Base-by-base conservation (phyloP, 1,284 basidiomycete genomes). In the Trichosporon coremiiforme region DNA sequence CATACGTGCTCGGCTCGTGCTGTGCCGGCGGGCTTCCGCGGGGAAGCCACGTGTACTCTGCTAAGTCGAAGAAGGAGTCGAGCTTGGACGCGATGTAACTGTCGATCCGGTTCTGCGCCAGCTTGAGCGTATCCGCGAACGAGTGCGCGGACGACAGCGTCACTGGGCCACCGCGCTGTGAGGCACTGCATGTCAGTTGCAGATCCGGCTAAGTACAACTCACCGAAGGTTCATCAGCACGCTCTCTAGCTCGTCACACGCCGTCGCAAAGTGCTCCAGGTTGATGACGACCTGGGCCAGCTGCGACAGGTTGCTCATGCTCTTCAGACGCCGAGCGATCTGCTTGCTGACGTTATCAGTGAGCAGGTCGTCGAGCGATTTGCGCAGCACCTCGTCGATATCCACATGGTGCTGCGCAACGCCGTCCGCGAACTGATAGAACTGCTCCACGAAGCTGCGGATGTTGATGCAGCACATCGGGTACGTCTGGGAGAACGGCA, bases 401-500 rank as follows among this genome's bases (percentile, higher is more conserved):
- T 96, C 93, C 50, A 92, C 87, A 79, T 94, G 92, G 72, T 95
- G 91, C 79, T 96, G 92, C 1, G 91, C 90, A 9, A 97, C 92
- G 1, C 95, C 96, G 75, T 98, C 96, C 0, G 95, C 90, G 80
- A 98, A 99, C 47, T 93, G 90, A 82, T 98, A 98, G 85, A 98
- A 99, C 77, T 95, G 94, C 76, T 96, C 92, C 33, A 98, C 93
- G 78, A 97, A 97, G 65, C 88, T 89, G 45, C 95, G 90, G 71
- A 99, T 94, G 89, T 98, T 93, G 86, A 94, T 92, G 81, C 96
- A 99, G 78, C 94, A 97, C 62, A 94, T 86, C 73, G 95, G 94
- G 82, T 98, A 98, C 0, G 93, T 92, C 79, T 94, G 92, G 1
- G 95, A 98, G 90, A 97, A 99, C 0, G 96, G 94, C 67, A 99